These are phyloP conservation scores for Silene latifolia DNA, from an alignment of 148 eudicot species.

Conservation along the genomic window DNA sequence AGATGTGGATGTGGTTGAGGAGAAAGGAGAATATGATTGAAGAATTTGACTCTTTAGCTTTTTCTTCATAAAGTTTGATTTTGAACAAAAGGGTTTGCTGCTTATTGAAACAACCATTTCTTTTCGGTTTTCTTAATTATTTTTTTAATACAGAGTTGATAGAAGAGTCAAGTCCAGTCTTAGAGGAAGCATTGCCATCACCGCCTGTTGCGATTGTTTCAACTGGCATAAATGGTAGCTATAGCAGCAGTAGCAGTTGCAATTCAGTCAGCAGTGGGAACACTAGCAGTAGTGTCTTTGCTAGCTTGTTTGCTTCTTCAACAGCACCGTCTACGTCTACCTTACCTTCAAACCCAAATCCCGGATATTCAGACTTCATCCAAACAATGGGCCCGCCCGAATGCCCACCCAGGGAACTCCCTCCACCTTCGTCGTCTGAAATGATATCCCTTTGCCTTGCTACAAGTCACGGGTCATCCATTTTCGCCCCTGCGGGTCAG, in stretches of 20 bases:
- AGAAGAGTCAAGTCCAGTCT: conserved; percentile 35
- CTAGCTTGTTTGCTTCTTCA: conserved; percentile 83
- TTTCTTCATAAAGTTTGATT: conserved; percentile 21
- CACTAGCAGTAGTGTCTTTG: conserved; percentile 63
- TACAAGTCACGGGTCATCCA: conserved; percentile 65
- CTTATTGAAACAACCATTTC: conserved; percentile 16
- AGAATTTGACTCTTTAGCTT: conserved; percentile 32
- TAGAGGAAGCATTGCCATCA: conserved; percentile 30
- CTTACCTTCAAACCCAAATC: conserved; percentile 43
- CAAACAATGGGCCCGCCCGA: conserved; percentile 51
- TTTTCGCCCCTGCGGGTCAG: conserved; percentile 61
- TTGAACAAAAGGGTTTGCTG: conserved; percentile 22
- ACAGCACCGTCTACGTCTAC: conserved; percentile 39
- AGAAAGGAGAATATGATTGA: conserved; percentile 42
- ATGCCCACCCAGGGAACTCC: conserved; percentile 30
- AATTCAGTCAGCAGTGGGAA: conserved; percentile 42
- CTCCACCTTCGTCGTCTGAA: conserved; percentile 45
- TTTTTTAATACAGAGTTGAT: conserved; percentile 37
- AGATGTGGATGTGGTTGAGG: conserved; percentile 22
- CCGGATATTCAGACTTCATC: conserved; percentile 54
- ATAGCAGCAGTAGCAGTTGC: conserved; percentile 47
- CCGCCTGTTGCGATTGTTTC: conserved; percentile 12
- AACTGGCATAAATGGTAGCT: conserved; percentile 33
- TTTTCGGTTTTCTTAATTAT: conserved; percentile 9
- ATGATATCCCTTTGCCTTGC: conserved; percentile 73